phyloP scores from a whole-genome alignment of 805 yeast species.

The Yamadazyma laniorum region DNA sequence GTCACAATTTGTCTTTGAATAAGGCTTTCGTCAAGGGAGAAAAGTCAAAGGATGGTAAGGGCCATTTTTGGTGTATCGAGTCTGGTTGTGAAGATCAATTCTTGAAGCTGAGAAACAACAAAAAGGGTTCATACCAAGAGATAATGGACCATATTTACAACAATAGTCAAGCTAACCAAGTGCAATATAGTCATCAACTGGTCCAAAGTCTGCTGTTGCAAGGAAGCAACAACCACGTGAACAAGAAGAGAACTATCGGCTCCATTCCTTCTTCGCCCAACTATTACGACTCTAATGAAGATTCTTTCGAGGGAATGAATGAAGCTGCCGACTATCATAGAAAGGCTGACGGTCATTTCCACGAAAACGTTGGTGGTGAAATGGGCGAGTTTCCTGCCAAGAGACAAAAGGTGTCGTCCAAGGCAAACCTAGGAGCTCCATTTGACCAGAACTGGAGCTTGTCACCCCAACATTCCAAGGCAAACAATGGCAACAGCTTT shows the following conservation, averaged over 20 bases:
- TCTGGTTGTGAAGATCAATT: constrained; percentile 82
- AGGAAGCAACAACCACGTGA: neutral
- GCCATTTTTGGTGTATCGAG: constrained; percentile 91
- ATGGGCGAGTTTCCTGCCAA: neutral
- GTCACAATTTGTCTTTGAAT: constrained; percentile 90
- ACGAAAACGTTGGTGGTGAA: neutral
- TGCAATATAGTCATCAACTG: constrained; percentile 2
- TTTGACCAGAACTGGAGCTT: constrained; percentile 9
- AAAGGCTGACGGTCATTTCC: neutral
- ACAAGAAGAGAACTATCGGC: constrained; percentile 17
- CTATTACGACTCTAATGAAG: constrained; percentile 10
- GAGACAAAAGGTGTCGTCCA: constrained; percentile 1
- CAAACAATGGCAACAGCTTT: neutral
- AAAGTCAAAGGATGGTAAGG: constrained; percentile 85
- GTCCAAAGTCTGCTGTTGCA: neutral
- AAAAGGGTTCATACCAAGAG: constrained; percentile 42
- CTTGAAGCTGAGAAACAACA: constrained; percentile 57
- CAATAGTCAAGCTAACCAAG: neutral
- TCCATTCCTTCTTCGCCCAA: constrained; percentile 35
- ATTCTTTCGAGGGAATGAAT: constrained; percentile 2
- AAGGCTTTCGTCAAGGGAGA: constrained; percentile 91
- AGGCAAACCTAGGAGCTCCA: constrained; percentile 9
- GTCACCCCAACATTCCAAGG: constrained; percentile 8
- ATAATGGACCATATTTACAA: constrained; percentile 40
- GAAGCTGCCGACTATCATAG: constrained; percentile 19